These are phyloP conservation scores for Strobilomyces confusus DNA, from an alignment of 768 basidiomycete genomes.

Conservation along the genomic window DNA sequence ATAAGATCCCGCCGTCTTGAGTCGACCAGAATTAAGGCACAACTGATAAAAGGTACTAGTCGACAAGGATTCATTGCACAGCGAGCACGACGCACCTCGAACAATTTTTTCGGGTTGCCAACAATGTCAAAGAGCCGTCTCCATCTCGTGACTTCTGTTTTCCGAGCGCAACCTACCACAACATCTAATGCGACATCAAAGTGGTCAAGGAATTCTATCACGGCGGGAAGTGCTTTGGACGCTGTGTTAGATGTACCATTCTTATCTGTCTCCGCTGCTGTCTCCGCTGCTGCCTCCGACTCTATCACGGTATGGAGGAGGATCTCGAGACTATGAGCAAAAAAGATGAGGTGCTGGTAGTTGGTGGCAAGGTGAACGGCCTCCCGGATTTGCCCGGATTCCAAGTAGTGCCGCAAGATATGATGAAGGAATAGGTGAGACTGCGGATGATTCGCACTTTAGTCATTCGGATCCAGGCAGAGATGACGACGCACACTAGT, in stretches of 20 bases:
- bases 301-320: slow-evolving; percentile 92
- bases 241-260: slow-evolving; percentile 15
- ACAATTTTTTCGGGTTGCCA: slow-evolving; percentile 84
- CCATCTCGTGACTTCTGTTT: slow-evolving; percentile 94
- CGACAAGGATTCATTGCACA: neutral
- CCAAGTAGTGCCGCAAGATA: slow-evolving; percentile 79
- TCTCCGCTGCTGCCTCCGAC: slow-evolving; percentile 54
- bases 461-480: slow-evolving; percentile 1
- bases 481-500: slow-evolving; percentile 63
- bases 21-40: slow-evolving; percentile 64
- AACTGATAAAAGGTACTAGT: slow-evolving; percentile 42
- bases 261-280: slow-evolving; percentile 28
- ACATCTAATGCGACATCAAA: slow-evolving; percentile 91
- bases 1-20: slow-evolving; percentile 90
- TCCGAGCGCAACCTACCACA: slow-evolving; percentile 92
- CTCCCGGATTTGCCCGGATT: slow-evolving; percentile 55
- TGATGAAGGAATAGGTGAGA: slow-evolving; percentile 94
- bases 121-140: slow-evolving; percentile 82
- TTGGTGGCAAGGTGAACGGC: slow-evolving; percentile 84
- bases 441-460: slow-evolving; percentile 37
- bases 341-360: slow-evolving; percentile 87
- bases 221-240: slow-evolving; percentile 50
- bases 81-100: slow-evolving; percentile 60
- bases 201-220: slow-evolving; percentile 90
- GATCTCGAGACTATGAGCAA: slow-evolving; percentile 91